phyloP scores from a whole-genome alignment of 371 early-diverging fungal genomes.

The Mortierella sp. region DNA sequence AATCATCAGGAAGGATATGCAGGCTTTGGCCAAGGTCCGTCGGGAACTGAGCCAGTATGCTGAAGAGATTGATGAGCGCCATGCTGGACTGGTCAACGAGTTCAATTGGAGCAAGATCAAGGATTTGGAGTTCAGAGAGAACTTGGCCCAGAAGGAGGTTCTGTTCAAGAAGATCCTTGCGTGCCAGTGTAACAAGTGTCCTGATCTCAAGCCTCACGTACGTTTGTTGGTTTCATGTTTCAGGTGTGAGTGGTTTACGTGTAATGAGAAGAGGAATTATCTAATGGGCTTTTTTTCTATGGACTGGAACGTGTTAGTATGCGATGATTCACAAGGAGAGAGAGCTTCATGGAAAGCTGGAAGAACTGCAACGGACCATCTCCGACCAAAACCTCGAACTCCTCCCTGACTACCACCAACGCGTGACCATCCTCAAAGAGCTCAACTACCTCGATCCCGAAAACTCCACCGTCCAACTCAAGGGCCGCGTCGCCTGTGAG shows the following conservation, averaged over 20 bases:
- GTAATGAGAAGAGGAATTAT: background rate
- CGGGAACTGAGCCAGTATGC: conserved; percentile 72
- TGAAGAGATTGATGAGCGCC: conserved; percentile 58
- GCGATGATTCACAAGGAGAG: conserved; percentile 77
- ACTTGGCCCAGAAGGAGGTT: conserved; percentile 63
- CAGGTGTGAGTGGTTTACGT: background rate
- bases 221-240: conserved; percentile 23
- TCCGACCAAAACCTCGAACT: conserved; percentile 94
- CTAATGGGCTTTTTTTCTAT: too few relatives aligned
- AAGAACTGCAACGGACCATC: conserved; percentile 81
- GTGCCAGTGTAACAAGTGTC: conserved; percentile 88
- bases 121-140: conserved; percentile 88
- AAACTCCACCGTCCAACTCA: conserved; percentile 90
- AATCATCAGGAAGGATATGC: conserved; percentile 61
- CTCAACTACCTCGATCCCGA: conserved; percentile 86
- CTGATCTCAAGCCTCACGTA: conserved; percentile 86
- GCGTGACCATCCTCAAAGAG: conserved; percentile 84
- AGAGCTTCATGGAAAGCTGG: conserved; percentile 75
- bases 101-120: conserved; percentile 84
- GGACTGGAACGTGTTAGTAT: conserved; percentile 62
- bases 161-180: conserved; percentile 61
- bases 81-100: conserved; percentile 60
- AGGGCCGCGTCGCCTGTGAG: conserved; percentile 99
- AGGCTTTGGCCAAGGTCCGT: conserved; percentile 63
- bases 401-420: conserved; percentile 93